Evolutionary conservation across 148 eudicot genomes (phyloP).

Genomic region (Rheum nobile): DNA sequence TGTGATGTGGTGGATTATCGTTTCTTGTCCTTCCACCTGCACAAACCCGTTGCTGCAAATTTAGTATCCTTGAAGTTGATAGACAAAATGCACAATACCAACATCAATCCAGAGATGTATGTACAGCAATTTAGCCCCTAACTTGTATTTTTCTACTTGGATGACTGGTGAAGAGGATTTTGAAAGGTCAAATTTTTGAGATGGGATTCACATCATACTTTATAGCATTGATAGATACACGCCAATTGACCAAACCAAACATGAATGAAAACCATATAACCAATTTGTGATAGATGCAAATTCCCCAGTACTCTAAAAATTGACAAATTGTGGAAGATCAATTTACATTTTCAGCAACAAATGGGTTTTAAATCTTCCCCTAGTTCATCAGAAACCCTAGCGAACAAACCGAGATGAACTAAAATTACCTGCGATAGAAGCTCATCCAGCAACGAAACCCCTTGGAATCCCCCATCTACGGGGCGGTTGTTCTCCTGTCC

Average conservation of each 20-base stretch:
- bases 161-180: too few species aligned
- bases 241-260: too few species aligned
- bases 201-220: not conserved
- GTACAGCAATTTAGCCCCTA: not conserved
- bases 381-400: not conserved
- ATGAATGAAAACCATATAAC: not conserved
- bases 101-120: not conserved
- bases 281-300: not conserved
- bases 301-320: not conserved
- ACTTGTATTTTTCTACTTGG: not conserved
- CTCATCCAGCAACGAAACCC: slow-evolving; percentile 10
- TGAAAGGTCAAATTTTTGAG: not conserved
- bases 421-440: slow-evolving; percentile 21
- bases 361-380: too few species aligned
- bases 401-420: not conserved
- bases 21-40: slow-evolving; percentile 65
- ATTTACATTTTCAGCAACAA: not conserved
- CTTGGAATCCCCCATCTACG: not conserved
- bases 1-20: slow-evolving; percentile 30
- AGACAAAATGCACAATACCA: not conserved
- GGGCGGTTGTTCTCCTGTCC: not conserved
- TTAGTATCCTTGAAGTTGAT: too few species aligned
- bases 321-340: not conserved
- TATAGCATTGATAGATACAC: not conserved
- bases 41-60: not conserved